Base-by-base conservation (phyloP, 2,329 filamentous ascomycete genomes). In the Aspergillus sp. region DNA sequence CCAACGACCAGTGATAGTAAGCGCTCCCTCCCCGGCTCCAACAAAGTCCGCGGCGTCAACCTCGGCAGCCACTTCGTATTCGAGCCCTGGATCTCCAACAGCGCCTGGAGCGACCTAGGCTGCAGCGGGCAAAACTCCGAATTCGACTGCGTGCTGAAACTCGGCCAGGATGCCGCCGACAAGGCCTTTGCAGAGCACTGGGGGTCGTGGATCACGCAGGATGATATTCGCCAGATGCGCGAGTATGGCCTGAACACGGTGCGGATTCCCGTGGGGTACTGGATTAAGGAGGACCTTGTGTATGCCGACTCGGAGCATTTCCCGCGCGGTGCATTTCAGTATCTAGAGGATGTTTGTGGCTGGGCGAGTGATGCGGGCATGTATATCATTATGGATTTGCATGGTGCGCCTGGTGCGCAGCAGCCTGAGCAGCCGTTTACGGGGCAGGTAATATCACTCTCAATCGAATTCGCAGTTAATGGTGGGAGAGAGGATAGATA, bases 31-130 rank as follows among this genome's bases (percentile, higher is more conserved):
- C 54, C 59, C 2, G 15, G 26, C 0, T 64, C 56, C 3, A 60
- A 60, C 24, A 83, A 82, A 65, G 79, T 85, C 51, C 79, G 82
- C 9, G 83, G 82, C 32, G 82, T 85, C 55, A 84, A 85, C 64
- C 69, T 84, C 8, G 81, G 82, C 5, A 77, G 78, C 0, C 73
- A 79, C 22, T 83, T 84, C 63, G 66, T 84, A 53, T 70, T 79
- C 34, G 82, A 85, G 69, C 81, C 81, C 7, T 85, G 82, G 82
- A 81, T 84, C 65, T 76, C 76, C 45, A 61, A 63, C 15, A 64
- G 69, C 26, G 74, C 75, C 50, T 85, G 82, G 81, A 67, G 59
- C 17, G 62, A 61, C 17, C 81, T 83, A 65, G 81, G 80, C 34
- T 85, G 82, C 60, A 68, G 67, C 8, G 71, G 64, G 2, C 64